phyloP scores from a whole-genome alignment of 257 asterid species.

The Striga asiatica region DNA sequence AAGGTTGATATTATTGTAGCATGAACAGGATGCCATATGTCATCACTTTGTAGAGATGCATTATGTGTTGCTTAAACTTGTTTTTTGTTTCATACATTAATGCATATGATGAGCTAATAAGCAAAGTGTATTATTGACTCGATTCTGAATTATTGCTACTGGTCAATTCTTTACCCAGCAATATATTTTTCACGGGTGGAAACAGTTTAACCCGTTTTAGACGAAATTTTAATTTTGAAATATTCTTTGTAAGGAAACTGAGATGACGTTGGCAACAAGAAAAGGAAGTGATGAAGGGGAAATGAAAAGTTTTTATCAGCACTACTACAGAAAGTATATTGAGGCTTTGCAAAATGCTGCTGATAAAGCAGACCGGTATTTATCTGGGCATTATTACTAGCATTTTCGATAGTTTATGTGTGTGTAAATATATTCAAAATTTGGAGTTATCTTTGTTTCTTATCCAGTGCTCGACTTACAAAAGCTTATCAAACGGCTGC shows the following conservation, averaged over 20 bases:
- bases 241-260: conserved; percentile 53
- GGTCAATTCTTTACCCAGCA: too few species aligned
- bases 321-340: conserved; percentile 74
- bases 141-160: too few species aligned
- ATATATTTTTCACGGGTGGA: too few species aligned
- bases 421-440: too few species aligned
- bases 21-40: too few species aligned
- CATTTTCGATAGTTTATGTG: not conserved
- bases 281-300: conserved; percentile 92
- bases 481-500: conserved; percentile 99
- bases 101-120: not conserved
- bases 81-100: too few species aligned
- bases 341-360: conserved; percentile 96
- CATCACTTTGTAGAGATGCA: too few species aligned
- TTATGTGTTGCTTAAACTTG: too few species aligned
- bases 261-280: conserved; percentile 57
- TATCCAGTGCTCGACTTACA: conserved; percentile 79
- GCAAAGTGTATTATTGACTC: not conserved
- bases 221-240: conserved; percentile 12
- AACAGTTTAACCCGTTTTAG: too few species aligned
- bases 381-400: not conserved
- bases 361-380: conserved; percentile 91
- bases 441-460: conserved; percentile 10
- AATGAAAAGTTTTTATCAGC: conserved; percentile 93
- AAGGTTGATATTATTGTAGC: not conserved